A percentile compares a stretch with the other conserved stretches of the same genome.
Conservation (phyloP, 345 rosid species). For the Clarkia xantiana region DNA sequence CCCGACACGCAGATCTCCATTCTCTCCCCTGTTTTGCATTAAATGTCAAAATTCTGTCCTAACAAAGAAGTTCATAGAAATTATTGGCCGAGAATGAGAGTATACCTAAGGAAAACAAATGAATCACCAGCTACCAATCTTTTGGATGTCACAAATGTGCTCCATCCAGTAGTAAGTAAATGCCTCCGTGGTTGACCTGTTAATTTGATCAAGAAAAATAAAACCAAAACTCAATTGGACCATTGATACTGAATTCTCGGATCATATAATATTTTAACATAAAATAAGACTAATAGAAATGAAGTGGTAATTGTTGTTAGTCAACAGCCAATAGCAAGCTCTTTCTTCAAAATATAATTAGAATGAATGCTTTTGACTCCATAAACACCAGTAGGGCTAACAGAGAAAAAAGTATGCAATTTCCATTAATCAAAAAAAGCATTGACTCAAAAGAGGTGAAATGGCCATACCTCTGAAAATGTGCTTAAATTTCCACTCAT, state of each 20-base stretch:
- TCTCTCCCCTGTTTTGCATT: constrained; percentile 36
- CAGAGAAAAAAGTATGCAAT: background rate
- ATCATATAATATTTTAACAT: too few relatives aligned
- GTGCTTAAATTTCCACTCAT: constrained; percentile 91
- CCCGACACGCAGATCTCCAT: constrained; percentile 69
- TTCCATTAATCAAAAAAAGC: background rate
- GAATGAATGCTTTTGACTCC: too few relatives aligned
- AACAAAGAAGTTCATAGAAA: background rate
- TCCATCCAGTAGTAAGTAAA: constrained; percentile 92
- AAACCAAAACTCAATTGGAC: too few relatives aligned
- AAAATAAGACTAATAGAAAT: too few relatives aligned
- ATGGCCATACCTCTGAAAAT: constrained; percentile 57
- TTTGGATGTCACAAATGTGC: constrained; percentile 83
- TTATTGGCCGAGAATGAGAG: constrained; percentile 3
- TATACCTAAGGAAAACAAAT: constrained; percentile 75
- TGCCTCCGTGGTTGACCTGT: constrained; percentile 94
- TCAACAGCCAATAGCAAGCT: too few relatives aligned
- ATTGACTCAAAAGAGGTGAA: background rate
- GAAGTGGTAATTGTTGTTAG: too few relatives aligned
- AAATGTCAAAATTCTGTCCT: background rate
- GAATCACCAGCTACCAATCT: constrained; percentile 81
- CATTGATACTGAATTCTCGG: too few relatives aligned
- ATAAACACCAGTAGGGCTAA: too few relatives aligned
- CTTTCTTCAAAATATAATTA: too few relatives aligned
- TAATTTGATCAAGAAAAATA: constrained; percentile 4